phyloP scores from a whole-genome alignment of 2,329 filamentous ascomycete genomes.

The Arthroderma uncinatum region DNA sequence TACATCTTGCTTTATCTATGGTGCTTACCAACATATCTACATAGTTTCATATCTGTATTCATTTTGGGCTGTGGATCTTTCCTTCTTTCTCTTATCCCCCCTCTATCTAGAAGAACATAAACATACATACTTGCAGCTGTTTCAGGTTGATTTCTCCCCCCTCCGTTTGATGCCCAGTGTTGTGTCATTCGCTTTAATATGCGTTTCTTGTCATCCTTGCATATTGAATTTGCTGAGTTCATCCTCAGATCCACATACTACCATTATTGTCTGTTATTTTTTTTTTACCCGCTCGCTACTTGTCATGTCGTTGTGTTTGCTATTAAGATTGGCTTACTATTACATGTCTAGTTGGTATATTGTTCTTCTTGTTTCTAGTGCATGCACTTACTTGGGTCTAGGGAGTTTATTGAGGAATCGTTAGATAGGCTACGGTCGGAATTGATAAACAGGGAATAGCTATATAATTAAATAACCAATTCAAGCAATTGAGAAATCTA shows the following conservation, averaged over 20 bases:
- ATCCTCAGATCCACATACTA: neutral
- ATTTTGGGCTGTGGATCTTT: neutral
- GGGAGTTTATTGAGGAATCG: neutral
- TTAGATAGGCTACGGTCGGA: neutral
- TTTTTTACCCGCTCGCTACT: neutral
- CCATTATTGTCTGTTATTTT: neutral
- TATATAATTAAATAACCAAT: neutral
- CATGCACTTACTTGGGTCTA: neutral
- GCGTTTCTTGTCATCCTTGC: neutral
- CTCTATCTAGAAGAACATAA: conserved; percentile 1
- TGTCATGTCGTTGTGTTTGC: too few species aligned
- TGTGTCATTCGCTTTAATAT: too few species aligned
- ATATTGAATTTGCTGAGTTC: neutral
- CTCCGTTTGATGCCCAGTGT: neutral
- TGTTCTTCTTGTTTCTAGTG: neutral
- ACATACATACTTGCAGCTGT: neutral
- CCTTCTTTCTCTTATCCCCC: neutral
- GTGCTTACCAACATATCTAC: neutral
- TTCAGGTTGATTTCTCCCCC: neutral
- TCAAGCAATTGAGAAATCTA: neutral
- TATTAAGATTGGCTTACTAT: neutral
- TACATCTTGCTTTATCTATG: neutral
- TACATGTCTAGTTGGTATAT: neutral
- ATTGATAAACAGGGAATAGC: neutral
- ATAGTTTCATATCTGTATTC: neutral